A percentile compares a stretch with the other conserved stretches of the same genome.
These are phyloP conservation scores for Globisporangium sylvaticum DNA, from an alignment of 352 stramenopile species.

Conservation along the genomic window DNA sequence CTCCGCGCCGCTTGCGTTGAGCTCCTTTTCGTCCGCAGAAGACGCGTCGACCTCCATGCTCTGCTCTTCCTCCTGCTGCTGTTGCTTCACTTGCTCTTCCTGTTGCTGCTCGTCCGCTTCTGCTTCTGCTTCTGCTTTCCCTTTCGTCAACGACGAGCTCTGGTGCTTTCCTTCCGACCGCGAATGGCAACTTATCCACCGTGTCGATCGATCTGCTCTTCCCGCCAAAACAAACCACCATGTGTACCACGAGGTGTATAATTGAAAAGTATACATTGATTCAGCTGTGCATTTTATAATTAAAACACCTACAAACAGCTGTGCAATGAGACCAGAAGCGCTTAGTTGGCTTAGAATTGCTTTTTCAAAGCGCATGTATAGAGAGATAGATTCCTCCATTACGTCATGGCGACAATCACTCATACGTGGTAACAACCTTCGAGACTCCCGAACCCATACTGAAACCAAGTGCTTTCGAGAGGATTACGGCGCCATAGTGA, in stretches of 20 bases:
- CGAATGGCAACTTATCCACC: neutral
- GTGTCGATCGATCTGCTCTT: neutral
- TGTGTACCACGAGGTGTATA: neutral
- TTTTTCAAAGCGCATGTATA: neutral
- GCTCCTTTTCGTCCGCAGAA: neutral
- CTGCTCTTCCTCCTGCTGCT: too few relatives aligned
- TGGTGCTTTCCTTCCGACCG: too few relatives aligned
- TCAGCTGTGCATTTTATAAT: too few relatives aligned
- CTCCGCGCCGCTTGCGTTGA: neutral
- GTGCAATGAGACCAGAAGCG: too few relatives aligned
- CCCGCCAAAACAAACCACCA: constrained; percentile 9
- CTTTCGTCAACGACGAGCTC: too few relatives aligned
- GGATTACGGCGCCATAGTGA: neutral
- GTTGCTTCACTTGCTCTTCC: neutral
- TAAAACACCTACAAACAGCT: too few relatives aligned
- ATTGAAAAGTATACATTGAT: neutral
- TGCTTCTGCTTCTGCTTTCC: neutral
- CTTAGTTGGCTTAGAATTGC: too few relatives aligned
- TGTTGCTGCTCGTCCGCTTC: constrained; percentile 2
- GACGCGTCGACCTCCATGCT: constrained; percentile 4
- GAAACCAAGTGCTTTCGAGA: neutral
- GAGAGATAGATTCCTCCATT: neutral
- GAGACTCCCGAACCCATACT: neutral
- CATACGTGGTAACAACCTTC: neutral
- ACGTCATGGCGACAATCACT: constrained; percentile 2